phyloP scores from a whole-genome alignment of 2,329 filamentous ascomycete genomes.

The Dothiorella sarmentorum region DNA sequence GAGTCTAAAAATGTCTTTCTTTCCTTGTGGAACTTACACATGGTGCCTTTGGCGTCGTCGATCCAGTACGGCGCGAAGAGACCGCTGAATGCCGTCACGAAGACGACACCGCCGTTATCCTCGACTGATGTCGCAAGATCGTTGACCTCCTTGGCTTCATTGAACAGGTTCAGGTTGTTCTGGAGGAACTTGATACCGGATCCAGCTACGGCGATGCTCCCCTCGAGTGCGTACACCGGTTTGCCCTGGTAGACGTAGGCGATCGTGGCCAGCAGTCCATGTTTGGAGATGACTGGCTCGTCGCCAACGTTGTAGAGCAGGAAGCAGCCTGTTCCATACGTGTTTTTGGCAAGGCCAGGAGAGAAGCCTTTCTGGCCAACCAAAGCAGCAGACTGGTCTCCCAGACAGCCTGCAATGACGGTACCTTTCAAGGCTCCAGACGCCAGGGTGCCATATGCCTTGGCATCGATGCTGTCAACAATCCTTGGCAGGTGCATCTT shows the following conservation, averaged over 20 bases:
- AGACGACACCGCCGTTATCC: constrained; percentile 72
- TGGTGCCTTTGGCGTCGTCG: constrained; percentile 75
- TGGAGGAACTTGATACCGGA: constrained; percentile 64
- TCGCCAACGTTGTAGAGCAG: constrained; percentile 77
- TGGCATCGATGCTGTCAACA: constrained; percentile 67
- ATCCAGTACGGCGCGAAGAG: constrained; percentile 88
- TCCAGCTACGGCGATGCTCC: constrained; percentile 72
- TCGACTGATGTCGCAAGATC: constrained; percentile 56
- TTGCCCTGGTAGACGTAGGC: constrained; percentile 72
- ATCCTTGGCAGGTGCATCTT: constrained; percentile 72
- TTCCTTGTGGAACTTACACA: constrained; percentile 33
- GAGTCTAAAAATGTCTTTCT: neutral
- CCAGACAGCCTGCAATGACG: constrained; percentile 70
- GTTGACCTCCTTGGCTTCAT: constrained; percentile 54
- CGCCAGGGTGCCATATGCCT: constrained; percentile 63
- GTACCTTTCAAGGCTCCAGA: constrained; percentile 62
- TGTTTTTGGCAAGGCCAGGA: constrained; percentile 77
- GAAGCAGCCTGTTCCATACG: constrained; percentile 81
- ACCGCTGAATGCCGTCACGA: constrained; percentile 81
- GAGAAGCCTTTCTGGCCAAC: constrained; percentile 79
- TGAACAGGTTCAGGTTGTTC: constrained; percentile 57
- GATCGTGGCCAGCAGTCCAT: constrained; percentile 73
- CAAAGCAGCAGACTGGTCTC: constrained; percentile 75
- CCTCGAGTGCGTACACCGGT: constrained; percentile 71
- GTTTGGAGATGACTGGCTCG: constrained; percentile 73